Conservation (phyloP, 148 eudicot genomes). For the Tetragonia tetragonoides region DNA sequence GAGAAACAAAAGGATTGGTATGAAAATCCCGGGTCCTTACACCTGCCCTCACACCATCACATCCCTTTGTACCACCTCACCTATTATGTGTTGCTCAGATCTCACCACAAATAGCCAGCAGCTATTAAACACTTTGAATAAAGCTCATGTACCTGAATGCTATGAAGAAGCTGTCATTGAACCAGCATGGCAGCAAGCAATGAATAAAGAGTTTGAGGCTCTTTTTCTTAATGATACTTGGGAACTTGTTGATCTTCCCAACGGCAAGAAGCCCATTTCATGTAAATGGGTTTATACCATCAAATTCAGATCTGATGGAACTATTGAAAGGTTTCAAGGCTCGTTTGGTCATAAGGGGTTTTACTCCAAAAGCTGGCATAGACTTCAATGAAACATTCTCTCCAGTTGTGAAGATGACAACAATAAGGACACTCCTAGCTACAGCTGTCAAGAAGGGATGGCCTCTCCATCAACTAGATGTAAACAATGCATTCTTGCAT, state of each 20-base stretch:
- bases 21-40: too few relatives aligned
- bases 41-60: neutral
- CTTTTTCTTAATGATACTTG: conserved; percentile 3
- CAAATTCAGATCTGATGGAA: neutral
- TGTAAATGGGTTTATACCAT: conserved; percentile 18
- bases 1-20: too few relatives aligned
- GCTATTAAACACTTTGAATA: neutral
- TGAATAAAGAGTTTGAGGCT: neutral
- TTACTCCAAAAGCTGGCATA: neutral
- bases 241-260: neutral
- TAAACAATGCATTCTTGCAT: conserved; percentile 1
- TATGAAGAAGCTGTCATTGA: neutral
- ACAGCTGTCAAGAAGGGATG: neutral
- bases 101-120: neutral
- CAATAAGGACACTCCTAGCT: neutral
- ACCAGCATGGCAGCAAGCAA: neutral
- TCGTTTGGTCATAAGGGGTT: neutral
- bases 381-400: neutral
- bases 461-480: neutral
- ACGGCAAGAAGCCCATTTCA: neutral
- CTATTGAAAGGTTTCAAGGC: conserved; percentile 7
- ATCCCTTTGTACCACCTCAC: neutral
- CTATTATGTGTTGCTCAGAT: neutral
- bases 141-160: neutral
- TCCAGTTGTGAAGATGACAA: neutral